These are phyloP conservation scores for Trichoderma virens DNA, from an alignment of 495 filamentous ascomycete species.

Conservation along the genomic window DNA sequence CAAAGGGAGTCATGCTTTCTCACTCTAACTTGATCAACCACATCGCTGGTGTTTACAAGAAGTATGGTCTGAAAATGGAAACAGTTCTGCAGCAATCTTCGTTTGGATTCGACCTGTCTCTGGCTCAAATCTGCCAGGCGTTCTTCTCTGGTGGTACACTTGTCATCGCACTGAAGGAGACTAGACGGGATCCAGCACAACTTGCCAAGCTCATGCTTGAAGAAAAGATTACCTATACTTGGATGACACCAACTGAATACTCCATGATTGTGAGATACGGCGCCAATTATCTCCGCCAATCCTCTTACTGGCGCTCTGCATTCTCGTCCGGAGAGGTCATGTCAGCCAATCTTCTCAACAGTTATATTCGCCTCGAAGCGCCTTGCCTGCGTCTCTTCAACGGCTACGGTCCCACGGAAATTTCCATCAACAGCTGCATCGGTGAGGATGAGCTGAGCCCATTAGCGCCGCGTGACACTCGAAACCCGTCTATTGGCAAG, in stretches of 20 bases:
- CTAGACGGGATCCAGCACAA: conserved; percentile 18
- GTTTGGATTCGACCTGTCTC: conserved; percentile 23
- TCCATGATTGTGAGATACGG: conserved; percentile 18
- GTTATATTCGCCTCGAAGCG: conserved; percentile 15
- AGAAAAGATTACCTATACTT: conserved; percentile 21
- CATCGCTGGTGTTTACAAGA: conserved; percentile 14
- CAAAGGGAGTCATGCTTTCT: conserved; percentile 37
- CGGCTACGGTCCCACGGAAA: conserved; percentile 29
- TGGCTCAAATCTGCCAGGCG: conserved; percentile 21
- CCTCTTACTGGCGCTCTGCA: conserved; percentile 20
- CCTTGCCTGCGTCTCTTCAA: conserved; percentile 20
- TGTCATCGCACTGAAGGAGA: conserved; percentile 13
- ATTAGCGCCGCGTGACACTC: too few relatives aligned
- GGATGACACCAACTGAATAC: conserved; percentile 22
- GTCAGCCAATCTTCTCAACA: conserved; percentile 6
- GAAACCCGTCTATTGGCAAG: conserved; percentile 11
- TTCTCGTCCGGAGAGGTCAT: conserved; percentile 22
- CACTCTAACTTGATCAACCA: conserved; percentile 20
- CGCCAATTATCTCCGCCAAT: background rate
- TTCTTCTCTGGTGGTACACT: conserved; percentile 21
- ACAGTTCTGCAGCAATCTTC: conserved; percentile 24
- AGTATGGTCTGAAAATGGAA: conserved; percentile 14
- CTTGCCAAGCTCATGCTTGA: conserved; percentile 17
- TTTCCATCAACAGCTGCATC: conserved; percentile 13
- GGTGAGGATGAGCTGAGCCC: conserved; percentile 12